Conservation (phyloP, 2,329 filamentous ascomycete species). For the Penicillium sp. region DNA sequence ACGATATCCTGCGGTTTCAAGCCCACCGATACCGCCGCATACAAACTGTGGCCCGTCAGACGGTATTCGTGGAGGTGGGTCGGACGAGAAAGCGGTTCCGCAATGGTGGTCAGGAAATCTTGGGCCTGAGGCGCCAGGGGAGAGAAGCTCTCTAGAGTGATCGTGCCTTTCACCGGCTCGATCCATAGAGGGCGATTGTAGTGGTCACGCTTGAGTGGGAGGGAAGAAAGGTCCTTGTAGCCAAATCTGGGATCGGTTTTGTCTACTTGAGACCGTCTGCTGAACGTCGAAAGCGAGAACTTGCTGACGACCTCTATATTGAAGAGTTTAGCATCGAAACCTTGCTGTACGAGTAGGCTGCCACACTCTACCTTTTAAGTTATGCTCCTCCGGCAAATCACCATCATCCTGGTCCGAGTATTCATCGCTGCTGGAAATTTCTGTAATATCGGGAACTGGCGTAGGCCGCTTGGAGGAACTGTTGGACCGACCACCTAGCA, state of each 20-base stretch:
- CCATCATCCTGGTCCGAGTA: conserved; percentile 51
- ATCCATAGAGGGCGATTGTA: conserved; percentile 90
- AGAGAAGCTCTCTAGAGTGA: conserved; percentile 92
- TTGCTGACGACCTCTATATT: conserved; percentile 47
- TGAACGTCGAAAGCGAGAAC: conserved; percentile 51
- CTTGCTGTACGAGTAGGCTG: conserved; percentile 11
- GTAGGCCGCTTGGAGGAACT: conserved; percentile 48
- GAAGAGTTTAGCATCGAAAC: conserved; percentile 21
- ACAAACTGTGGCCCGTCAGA: conserved; percentile 85
- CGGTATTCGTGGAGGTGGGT: conserved; percentile 90
- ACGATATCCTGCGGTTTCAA: conserved; percentile 85
- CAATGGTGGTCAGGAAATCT: conserved; percentile 92
- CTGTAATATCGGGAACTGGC: conserved; percentile 42
- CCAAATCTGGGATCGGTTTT: conserved; percentile 54
- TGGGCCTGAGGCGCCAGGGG: conserved; percentile 81
- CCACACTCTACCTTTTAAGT: conserved; percentile 42
- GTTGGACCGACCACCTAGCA: conserved; percentile 42
- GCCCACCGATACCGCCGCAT: conserved; percentile 94
- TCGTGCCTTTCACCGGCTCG: conserved; percentile 76
- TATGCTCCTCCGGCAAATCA: conserved; percentile 44
- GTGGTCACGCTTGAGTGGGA: conserved; percentile 82
- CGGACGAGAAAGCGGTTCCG: conserved; percentile 85
- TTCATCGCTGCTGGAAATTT: conserved; percentile 54
- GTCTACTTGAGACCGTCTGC: conserved; percentile 44
- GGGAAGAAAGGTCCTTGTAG: conserved; percentile 73